Percentiles rank a stretch among this genome's conserved stretches.
Evolutionary conservation across 1,139 yeast genomes (phyloP).

Genomic region (Saccharomycopsis hybrid): DNA sequence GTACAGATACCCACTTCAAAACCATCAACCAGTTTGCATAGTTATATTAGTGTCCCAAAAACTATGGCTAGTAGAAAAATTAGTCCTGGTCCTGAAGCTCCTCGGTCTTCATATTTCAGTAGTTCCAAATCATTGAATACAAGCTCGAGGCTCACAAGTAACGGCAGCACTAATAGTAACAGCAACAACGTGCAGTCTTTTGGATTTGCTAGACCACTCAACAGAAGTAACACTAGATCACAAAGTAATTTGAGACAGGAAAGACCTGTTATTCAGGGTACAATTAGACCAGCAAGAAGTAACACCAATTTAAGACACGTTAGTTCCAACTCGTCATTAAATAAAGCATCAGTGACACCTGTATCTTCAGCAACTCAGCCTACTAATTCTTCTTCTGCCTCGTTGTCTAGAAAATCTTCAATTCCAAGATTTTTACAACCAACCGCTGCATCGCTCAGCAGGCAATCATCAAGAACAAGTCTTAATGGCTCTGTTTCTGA

Average conservation of each 20-base stretch:
- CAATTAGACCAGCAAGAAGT: neutral
- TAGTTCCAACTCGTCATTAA: neutral
- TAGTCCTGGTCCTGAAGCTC: neutral
- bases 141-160: too few species aligned
- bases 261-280: neutral
- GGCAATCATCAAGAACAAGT: constrained; percentile 17
- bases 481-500: constrained; percentile 7
- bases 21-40: neutral
- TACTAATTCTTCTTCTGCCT: neutral
- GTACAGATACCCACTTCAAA: neutral
- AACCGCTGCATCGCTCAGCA: constrained; percentile 18
- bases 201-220: constrained; percentile 6
- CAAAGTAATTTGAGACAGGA: neutral
- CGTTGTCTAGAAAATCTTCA: constrained; percentile 6
- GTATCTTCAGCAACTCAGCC: too few species aligned
- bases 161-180: too few species aligned
- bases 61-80: constrained; percentile 1
- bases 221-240: constrained; percentile 3
- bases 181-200: too few species aligned
- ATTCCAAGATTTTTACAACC: constrained; percentile 18
- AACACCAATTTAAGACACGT: neutral
- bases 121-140: too few species aligned
- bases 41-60: neutral
- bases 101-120: too few species aligned
- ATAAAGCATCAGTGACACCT: neutral